Evolutionary conservation across 2,329 filamentous ascomycete species (phyloP).

Genomic region (Emergomyces orientalis): DNA sequence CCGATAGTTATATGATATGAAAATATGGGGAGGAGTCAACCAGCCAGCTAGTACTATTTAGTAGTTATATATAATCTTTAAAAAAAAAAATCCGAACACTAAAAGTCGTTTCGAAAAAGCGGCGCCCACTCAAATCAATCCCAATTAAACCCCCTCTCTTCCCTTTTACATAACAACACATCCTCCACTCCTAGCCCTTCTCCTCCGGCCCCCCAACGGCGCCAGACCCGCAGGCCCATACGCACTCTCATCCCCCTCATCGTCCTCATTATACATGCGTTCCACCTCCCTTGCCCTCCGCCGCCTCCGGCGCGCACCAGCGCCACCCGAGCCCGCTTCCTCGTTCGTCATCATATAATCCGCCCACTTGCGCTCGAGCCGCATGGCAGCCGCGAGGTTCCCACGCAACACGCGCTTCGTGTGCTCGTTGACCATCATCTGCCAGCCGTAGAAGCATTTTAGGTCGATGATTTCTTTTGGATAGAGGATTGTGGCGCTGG

Average conservation of each 20-base stretch:
- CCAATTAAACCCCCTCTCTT: too few relatives aligned
- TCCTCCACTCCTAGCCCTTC: constrained; percentile 55
- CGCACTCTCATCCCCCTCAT: constrained; percentile 36
- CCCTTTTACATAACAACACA: constrained; percentile 55
- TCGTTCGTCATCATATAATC: constrained; percentile 90
- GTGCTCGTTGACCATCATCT: constrained; percentile 90
- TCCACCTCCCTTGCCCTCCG: constrained; percentile 74
- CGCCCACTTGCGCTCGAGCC: constrained; percentile 85
- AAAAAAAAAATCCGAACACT: too few relatives aligned
- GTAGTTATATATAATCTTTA: too few relatives aligned
- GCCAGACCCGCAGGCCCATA: constrained; percentile 28
- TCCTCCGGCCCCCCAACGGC: constrained; percentile 43
- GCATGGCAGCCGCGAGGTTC: constrained; percentile 61
- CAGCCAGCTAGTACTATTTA: too few relatives aligned
- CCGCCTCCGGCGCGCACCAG: constrained; percentile 59
- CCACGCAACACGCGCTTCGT: constrained; percentile 73
- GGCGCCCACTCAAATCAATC: not conserved
- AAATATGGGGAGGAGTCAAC: not conserved
- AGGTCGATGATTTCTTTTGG: constrained; percentile 72
- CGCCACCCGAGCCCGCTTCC: constrained; percentile 57
- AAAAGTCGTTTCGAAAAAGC: too few relatives aligned
- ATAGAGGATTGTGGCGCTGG: constrained; percentile 42
- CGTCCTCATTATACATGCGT: constrained; percentile 69
- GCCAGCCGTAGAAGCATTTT: constrained; percentile 93
- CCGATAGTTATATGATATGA: too few relatives aligned